Base-by-base conservation (phyloP, 257 asterid genomes). In the Schizonepeta tenuifolia region DNA sequence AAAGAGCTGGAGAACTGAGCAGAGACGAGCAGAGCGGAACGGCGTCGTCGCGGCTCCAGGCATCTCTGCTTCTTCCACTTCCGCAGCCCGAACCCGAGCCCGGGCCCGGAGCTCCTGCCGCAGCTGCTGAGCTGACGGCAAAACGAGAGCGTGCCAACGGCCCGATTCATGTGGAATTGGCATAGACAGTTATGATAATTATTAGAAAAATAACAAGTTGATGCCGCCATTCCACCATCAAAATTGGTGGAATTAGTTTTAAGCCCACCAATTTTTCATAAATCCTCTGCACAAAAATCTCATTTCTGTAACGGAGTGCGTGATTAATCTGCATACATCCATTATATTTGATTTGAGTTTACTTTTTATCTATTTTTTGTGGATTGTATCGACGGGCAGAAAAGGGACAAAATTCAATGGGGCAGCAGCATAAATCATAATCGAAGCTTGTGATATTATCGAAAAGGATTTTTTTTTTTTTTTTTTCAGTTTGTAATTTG, bases 1-100 rank as follows among this genome's bases (percentile, higher is more conserved):
- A 88, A 81, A 7, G 92, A 84, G 80, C 80, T 77, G 71, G 97
- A 84, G 61, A 90, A 86, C 84, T 87, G 80, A 76, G 96, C 87
- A 75, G 68, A 18, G 71, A 83, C 86, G 20, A 84, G 78, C 40
- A 85, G 81, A 75, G 73, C 76, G 67, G 78, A 73, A 79, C 87
- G 85, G 50, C 83, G 90, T 3, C 87, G 87, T 76, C 72, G 80
- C 8, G 50, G 72, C 57, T 67, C 85, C 63, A n/a, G 40, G 71
- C 59, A 70, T 20, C 78, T 72, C 81, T 70, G 38, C 83, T 68
- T 77, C 82, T 76, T 81, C 79, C 44, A 78, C 70, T 75, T 83
- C 64, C 44, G 40, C 68, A 73, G 65, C 81, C 36, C 36, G 36
- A 31, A 5, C 7, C 36, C 82, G 66, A 69, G 60, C 43, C 83